Base-by-base conservation (phyloP, 257 asterid genomes). In the Schizonepeta tenuifolia region DNA sequence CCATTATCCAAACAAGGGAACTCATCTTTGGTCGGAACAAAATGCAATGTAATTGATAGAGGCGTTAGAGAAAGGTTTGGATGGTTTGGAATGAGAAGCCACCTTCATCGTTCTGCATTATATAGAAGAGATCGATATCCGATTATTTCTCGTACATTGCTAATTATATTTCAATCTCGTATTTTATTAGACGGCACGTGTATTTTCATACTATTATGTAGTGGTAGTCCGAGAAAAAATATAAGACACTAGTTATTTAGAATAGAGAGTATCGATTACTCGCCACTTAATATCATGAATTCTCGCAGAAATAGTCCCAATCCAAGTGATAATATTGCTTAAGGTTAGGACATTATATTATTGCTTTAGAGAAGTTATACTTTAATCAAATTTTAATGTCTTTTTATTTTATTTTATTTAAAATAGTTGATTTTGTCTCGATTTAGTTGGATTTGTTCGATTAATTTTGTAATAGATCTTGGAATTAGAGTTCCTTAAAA, bases 1-100 rank as follows among this genome's bases (percentile, higher is more conserved):
- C 82, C 46, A 78, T 54, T 63, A 86, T 15, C 78, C 76, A 81
- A 60, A 86, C 70, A 21, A 87, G 74, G 72, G 84, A 50, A 14
- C 28, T 43, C 70, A 65, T 65, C 0, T 3, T 65, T 44, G 56
- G 57, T 35, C 26, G 57, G 43, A 24, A 65, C 9, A 44, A 43
- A 65, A 8, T 22, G 6, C 53, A 20, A 55, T 26, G 9, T 10
- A 11, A 12, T 2, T 22, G 62, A 24, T 4, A 56, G 60, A 54
- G 60, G 60, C 31, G 14, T 20, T 11, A 4, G 33, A 3, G 38
- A 56, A 57, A 26, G 63, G 64, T 4, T 28, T 57, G 41, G 41
- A 57, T 57, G 41, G 64, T 57, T 57, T 57, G 64, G 64, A 28
- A 57, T 26, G 20, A 14, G 21, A 57, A 57, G 1, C 15, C 36